These are phyloP conservation scores for Theileria equi DNA, from an alignment of 169 alveolate genomes.

Conservation along the genomic window DNA sequence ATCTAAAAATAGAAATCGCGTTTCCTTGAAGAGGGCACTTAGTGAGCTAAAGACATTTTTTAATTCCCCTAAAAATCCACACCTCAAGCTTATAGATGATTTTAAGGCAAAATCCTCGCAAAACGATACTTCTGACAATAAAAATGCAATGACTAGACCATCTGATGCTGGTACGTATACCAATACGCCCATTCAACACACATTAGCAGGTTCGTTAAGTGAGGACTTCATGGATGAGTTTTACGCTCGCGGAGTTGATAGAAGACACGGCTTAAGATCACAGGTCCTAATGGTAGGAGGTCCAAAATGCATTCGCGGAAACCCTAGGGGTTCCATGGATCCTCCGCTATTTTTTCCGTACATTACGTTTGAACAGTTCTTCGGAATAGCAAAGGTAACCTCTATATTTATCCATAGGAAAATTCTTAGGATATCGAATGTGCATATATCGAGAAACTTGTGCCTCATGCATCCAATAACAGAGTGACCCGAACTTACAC, in stretches of 20 bases:
- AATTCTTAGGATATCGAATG: conserved; percentile 45
- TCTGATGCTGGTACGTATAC: not conserved
- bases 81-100: not conserved
- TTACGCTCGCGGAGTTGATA: conserved; percentile 52
- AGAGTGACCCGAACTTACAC: conserved; percentile 1
- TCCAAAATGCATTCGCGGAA: conserved; percentile 57
- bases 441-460: conserved; percentile 32
- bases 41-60: conserved; percentile 28
- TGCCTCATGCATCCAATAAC: conserved; percentile 15
- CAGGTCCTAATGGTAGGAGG: conserved; percentile 67
- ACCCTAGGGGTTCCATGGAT: conserved; percentile 55
- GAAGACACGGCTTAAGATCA: conserved; percentile 45
- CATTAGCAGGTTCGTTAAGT: not conserved
- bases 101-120: not conserved
- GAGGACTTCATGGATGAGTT: conserved; percentile 56
- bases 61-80: conserved; percentile 17
- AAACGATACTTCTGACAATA: not conserved
- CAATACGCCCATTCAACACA: not conserved
- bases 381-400: conserved; percentile 37
- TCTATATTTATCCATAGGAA: no score
- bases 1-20: conserved; percentile 25
- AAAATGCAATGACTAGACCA: not conserved
- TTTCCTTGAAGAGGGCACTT: conserved; percentile 48
- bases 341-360: conserved; percentile 43
- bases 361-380: conserved; percentile 56